Conservation (phyloP, 441 rosid genomes). For the Isatis lusitanica region DNA sequence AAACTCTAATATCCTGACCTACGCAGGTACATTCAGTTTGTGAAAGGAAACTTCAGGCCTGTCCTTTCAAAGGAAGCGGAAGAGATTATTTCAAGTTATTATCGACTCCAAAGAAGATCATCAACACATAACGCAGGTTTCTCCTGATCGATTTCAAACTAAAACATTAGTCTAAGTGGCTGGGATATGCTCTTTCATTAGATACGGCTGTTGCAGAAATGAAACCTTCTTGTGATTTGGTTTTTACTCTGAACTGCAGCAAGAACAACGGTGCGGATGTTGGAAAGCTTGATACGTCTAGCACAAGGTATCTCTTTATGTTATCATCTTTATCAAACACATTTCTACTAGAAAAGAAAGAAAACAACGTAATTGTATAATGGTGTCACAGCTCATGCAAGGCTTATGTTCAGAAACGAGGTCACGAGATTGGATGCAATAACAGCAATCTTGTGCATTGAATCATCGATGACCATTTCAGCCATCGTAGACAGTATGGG, state of each 20-base stretch:
- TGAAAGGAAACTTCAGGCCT: slow-evolving; percentile 77
- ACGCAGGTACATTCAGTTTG: slow-evolving; percentile 80
- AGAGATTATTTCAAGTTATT: slow-evolving; percentile 83
- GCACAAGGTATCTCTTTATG: slow-evolving; percentile 73
- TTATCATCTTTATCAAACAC: not conserved
- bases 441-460: slow-evolving; percentile 83
- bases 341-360: not conserved
- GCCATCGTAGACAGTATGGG: slow-evolving; percentile 90
- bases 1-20: not conserved
- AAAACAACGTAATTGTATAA: not conserved
- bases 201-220: too few species aligned
- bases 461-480: slow-evolving; percentile 93
- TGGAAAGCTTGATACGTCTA: slow-evolving; percentile 93
- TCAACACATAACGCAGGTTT: slow-evolving; percentile 88
- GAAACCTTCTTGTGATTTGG: not conserved
- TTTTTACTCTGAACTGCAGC: slow-evolving; percentile 48
- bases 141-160: not conserved
- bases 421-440: slow-evolving; percentile 86
- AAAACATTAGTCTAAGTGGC: too few species aligned
- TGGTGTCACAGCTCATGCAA: slow-evolving; percentile 77
- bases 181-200: too few species aligned
- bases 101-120: slow-evolving; percentile 94
- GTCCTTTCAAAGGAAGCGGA: slow-evolving; percentile 87
- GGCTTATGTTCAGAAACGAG: slow-evolving; percentile 94
- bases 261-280: slow-evolving; percentile 94